Base-by-base conservation (phyloP, 1,284 basidiomycete genomes). In the Cerioporus squamosus region DNA sequence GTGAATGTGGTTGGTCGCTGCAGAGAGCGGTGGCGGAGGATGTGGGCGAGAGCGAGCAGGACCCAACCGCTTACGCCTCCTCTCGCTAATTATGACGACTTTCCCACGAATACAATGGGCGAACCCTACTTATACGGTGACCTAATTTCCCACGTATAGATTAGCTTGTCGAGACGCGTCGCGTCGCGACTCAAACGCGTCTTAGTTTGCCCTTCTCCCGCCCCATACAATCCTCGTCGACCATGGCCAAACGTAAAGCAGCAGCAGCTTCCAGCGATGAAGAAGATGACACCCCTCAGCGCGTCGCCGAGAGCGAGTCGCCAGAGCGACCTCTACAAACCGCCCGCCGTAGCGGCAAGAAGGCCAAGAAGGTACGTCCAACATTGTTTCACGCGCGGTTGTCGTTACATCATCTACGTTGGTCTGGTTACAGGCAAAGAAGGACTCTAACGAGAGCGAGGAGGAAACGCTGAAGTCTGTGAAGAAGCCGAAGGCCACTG, bases 211-310 rank as follows among this genome's bases (percentile, higher is more conserved):
- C 17, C 15, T 44, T 18, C 22, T 31, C 22, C 3, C 18, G 22
- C 26, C 23, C 3, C 18, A 23, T n/a, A 24, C 12, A 53, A 38
- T 17, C 39, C 6, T 44, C 51, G 23, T 20, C 18, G 18, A 42
- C n/a, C 39, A 79, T 79, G 76, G 66, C 59, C 5, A 79, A 79
- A 61, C 70, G 80, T 64, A 79, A 76, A 60, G 50, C 65, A 18
- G 61, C 47, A 18, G 48, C 52, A 45, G 59, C 57, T 36, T 71
- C 66, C 59, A 72, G 74, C 24, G 66, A 63, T 49, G 75, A 75
- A 10, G 62, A 74, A 8, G 65, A 60, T 47, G 73, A 74, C 20
- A 67, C 39, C 2, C 51, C 38, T n/a, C 43, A 43, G 20, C 20
- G 39, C 15, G 47, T 29, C 20, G 54, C 63, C 8, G 57, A 44